phyloP scores from a whole-genome alignment of 2,329 filamentous ascomycete species.

The Volutella citrinella region DNA sequence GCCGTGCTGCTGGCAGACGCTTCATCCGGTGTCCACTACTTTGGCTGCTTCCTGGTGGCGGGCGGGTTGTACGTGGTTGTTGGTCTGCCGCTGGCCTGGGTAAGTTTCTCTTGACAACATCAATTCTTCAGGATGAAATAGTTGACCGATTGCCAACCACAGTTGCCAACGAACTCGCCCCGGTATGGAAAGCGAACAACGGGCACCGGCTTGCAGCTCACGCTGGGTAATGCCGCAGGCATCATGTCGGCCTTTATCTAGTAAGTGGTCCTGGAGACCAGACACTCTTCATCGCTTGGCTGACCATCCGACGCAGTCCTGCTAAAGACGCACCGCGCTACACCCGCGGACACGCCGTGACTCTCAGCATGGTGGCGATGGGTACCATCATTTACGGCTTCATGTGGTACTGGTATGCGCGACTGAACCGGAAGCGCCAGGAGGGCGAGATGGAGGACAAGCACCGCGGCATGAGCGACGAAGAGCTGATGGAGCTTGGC shows the following conservation, averaged over 20 bases:
- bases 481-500: constrained; percentile 48
- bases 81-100: constrained; percentile 55
- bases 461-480: constrained; percentile 40
- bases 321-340: constrained; percentile 53
- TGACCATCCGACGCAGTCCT: constrained; percentile 34
- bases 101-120: constrained; percentile 17
- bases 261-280: constrained; percentile 24
- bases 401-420: constrained; percentile 52
- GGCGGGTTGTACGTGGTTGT: constrained; percentile 65
- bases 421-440: constrained; percentile 45
- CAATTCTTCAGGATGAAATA: no score
- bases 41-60: constrained; percentile 73
- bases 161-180: constrained; percentile 64
- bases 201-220: constrained; percentile 68
- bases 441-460: constrained; percentile 35
- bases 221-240: constrained; percentile 66
- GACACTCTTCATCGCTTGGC: no score
- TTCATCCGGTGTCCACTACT: constrained; percentile 64
- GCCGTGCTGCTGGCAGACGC: constrained; percentile 62
- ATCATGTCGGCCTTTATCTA: constrained; percentile 72
- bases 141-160: no score
- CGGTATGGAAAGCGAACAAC: constrained; percentile 75
- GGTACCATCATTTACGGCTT: constrained; percentile 50
- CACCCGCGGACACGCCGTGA: constrained; percentile 59
- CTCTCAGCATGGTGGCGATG: constrained; percentile 55